Percentiles rank a stretch among this genome's conserved stretches.
phyloP scores from a whole-genome alignment of 495 filamentous ascomycete genomes.

The Podospora anserina region DNA sequence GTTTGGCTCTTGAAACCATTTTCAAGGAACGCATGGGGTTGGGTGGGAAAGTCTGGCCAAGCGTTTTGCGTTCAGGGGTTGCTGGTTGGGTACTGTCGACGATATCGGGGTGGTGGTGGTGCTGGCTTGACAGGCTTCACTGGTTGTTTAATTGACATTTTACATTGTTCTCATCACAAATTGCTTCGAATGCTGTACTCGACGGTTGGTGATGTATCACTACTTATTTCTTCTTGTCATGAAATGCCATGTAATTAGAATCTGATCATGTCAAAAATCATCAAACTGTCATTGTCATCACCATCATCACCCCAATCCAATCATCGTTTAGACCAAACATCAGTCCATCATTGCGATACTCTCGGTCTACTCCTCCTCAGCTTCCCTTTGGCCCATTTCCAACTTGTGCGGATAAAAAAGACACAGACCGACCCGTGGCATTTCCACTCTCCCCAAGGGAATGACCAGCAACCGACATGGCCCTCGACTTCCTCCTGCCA shows the following conservation, averaged over 20 bases:
- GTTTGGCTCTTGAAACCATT: not conserved
- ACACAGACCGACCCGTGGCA: not conserved
- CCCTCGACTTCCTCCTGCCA: not conserved
- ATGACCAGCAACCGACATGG: not conserved
- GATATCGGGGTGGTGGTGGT: not conserved
- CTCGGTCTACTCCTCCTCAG: not conserved
- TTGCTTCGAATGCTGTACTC: not conserved
- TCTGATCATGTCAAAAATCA: not conserved
- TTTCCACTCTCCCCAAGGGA: not conserved
- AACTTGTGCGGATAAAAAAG: conserved; percentile 21
- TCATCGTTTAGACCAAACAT: not conserved
- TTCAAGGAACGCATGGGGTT: not conserved
- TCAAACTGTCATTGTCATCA: not conserved
- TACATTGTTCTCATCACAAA: not conserved
- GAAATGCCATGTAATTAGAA: not conserved
- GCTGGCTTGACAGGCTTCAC: not conserved
- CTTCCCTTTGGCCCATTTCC: conserved; percentile 20
- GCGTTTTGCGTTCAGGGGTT: not conserved
- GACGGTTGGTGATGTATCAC: not conserved
- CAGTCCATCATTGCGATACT: not conserved
- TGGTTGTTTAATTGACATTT: conserved; percentile 3
- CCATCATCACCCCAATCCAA: not conserved
- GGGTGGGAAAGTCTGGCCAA: not conserved
- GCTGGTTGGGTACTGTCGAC: not conserved
- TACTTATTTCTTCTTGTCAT: not conserved